These are phyloP conservation scores for Eimeria necatrix DNA, from an alignment of 169 alveolate species.

Conservation along the genomic window DNA sequence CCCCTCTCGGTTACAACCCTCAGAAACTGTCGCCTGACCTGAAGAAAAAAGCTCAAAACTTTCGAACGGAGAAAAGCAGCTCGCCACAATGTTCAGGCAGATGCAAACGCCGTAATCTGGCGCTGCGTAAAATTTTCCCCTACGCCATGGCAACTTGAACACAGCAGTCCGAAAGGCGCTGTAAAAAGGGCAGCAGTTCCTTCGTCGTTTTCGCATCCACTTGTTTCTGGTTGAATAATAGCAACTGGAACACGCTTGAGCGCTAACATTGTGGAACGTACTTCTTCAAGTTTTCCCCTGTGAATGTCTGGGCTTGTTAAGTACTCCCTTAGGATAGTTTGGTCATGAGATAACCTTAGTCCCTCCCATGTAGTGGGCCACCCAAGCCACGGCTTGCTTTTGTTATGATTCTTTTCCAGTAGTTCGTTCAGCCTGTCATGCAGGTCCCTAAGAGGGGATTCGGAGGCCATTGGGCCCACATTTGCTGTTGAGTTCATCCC, in stretches of 20 bases:
- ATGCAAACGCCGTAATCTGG: background rate
- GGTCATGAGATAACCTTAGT: constrained; percentile 26
- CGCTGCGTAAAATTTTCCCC: too few relatives aligned
- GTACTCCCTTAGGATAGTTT: constrained; percentile 28
- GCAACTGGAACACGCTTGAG: too few relatives aligned
- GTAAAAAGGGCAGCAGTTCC: background rate
- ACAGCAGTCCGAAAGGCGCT: background rate
- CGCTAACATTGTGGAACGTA: background rate
- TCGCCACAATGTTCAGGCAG: background rate
- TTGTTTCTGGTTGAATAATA: background rate
- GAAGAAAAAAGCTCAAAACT: background rate
- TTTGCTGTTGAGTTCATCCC: background rate
- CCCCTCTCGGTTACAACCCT: background rate
- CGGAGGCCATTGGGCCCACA: background rate
- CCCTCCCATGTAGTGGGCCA: constrained; percentile 69
- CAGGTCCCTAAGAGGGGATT: background rate
- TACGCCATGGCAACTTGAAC: too few relatives aligned
- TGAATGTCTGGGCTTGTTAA: constrained; percentile 40
- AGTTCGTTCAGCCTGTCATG: constrained; percentile 1
- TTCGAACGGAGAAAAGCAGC: too few relatives aligned
- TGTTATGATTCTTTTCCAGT: background rate
- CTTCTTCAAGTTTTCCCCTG: constrained; percentile 37
- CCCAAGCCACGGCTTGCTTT: constrained; percentile 72
- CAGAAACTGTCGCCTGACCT: constrained; percentile 60
- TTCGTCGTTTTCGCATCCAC: background rate